phyloP scores from a whole-genome alignment of 371 early-diverging fungal genomes.

The Lichtheimia ornata region DNA sequence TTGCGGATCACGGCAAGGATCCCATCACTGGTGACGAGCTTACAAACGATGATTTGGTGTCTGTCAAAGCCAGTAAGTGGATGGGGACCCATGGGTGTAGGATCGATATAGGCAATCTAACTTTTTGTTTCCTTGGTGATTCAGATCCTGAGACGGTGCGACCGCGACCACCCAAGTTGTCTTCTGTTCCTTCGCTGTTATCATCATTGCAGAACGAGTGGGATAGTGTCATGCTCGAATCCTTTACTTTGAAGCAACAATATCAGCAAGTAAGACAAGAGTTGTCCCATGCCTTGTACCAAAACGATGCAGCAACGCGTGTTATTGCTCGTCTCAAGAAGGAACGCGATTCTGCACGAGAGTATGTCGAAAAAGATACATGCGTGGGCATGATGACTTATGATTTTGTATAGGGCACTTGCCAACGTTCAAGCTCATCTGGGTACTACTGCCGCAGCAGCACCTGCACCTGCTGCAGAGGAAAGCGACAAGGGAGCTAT shows the following conservation, averaged over 20 bases:
- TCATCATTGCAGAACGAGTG: constrained; percentile 91
- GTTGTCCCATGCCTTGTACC: constrained; percentile 89
- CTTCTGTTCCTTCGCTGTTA: constrained; percentile 92
- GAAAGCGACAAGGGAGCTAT: constrained; percentile 60
- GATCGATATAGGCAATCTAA: too few species aligned
- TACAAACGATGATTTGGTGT: constrained; percentile 77
- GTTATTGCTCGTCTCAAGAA: constrained; percentile 91
- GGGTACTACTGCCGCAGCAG: constrained; percentile 33
- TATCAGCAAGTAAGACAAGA: constrained; percentile 91
- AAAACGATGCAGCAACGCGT: constrained; percentile 93
- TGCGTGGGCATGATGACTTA: background rate
- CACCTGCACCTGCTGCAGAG: constrained; percentile 36
- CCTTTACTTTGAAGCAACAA: constrained; percentile 88
- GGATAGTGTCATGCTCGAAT: constrained; percentile 93
- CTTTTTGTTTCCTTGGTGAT: background rate
- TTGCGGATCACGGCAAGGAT: constrained; percentile 82
- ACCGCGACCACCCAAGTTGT: constrained; percentile 88
- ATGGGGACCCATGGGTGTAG: too few species aligned
- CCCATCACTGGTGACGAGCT: constrained; percentile 82
- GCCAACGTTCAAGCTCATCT: constrained; percentile 73
- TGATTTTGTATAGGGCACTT: constrained; percentile 49
- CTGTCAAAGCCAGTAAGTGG: constrained; percentile 65
- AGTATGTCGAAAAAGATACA: constrained; percentile 42
- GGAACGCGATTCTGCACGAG: constrained; percentile 90
- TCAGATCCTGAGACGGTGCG: constrained; percentile 70